Evolutionary conservation across 352 stramenopile species (phyloP).

Genomic region (Phytophthora hibernalis): DNA sequence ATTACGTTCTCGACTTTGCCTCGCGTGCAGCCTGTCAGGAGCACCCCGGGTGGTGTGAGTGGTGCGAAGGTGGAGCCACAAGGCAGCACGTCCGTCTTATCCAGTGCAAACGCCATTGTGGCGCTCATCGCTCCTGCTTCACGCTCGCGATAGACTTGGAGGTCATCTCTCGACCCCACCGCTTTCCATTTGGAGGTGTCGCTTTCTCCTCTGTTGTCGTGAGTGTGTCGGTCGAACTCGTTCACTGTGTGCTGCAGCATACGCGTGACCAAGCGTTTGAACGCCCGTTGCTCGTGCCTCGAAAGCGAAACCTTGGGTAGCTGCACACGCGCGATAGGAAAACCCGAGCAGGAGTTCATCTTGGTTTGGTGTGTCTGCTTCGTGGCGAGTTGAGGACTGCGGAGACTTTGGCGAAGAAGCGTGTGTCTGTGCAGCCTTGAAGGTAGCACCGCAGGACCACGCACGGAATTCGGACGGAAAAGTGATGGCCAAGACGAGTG

Average conservation of each 20-base stretch:
- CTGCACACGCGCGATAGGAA: slow-evolving; percentile 38
- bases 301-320: slow-evolving; percentile 35
- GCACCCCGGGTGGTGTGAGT: slow-evolving; percentile 22
- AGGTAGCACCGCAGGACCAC: slow-evolving; percentile 6
- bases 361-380: neutral
- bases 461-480: slow-evolving; percentile 10
- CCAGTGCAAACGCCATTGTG: no score
- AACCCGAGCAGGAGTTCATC: slow-evolving; percentile 23
- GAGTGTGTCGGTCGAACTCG: slow-evolving; percentile 42
- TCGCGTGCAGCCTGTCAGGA: slow-evolving; percentile 40
- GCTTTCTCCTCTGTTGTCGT: slow-evolving; percentile 18
- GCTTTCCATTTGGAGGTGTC: slow-evolving; percentile 45
- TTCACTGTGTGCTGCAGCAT: slow-evolving; percentile 42
- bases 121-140: slow-evolving; percentile 23
- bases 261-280: slow-evolving; percentile 30
- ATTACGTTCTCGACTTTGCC: slow-evolving; percentile 58
- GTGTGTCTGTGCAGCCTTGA: slow-evolving; percentile 14
- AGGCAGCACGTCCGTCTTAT: slow-evolving; percentile 6
- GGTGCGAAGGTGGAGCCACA: slow-evolving; percentile 9
- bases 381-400: slow-evolving; percentile 8
- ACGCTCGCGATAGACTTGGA: slow-evolving; percentile 28
- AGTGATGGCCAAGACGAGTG: neutral
- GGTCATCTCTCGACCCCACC: slow-evolving; percentile 21
- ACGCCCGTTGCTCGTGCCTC: slow-evolving; percentile 20
- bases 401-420: slow-evolving; percentile 3